Conservation (phyloP, 306 rosid genomes). For the Lathyrus oleraceus region DNA sequence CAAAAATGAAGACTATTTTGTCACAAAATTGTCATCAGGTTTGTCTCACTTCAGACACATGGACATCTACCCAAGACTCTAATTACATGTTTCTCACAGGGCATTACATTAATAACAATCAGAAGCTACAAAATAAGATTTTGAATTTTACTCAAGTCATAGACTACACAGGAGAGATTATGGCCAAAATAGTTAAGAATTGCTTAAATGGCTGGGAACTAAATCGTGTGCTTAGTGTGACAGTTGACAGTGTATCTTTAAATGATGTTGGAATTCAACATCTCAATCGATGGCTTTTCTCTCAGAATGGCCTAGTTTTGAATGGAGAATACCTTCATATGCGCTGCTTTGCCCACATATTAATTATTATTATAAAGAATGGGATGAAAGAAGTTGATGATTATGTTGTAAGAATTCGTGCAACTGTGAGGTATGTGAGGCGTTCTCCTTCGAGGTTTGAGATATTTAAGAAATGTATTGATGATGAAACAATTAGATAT, state of each 20-base stretch:
- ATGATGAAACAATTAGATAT: too few relatives aligned
- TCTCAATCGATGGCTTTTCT: neutral
- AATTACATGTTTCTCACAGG: neutral
- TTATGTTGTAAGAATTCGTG: too few relatives aligned
- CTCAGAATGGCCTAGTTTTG: neutral
- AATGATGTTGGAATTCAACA: neutral
- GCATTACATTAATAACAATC: neutral
- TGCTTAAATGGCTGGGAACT: neutral
- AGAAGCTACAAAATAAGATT: neutral
- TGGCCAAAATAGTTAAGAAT: neutral
- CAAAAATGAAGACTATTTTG: too few relatives aligned
- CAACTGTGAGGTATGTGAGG: too few relatives aligned
- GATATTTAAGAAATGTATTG: too few relatives aligned
- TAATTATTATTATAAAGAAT: too few relatives aligned
- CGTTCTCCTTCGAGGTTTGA: too few relatives aligned
- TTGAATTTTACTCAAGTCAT: neutral
- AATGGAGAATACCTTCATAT: neutral
- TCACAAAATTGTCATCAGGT: too few relatives aligned
- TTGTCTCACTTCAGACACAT: too few relatives aligned
- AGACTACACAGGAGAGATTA: neutral
- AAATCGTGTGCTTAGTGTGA: too few relatives aligned
- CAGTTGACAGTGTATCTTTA: neutral
- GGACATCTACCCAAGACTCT: too few relatives aligned
- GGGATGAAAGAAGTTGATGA: too few relatives aligned
- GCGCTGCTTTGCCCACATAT: neutral